Evolutionary conservation across 345 rosid species (phyloP), one percentile per base, ranked within the genome.

Genomic region (Excoecaria agallocha): DNA sequence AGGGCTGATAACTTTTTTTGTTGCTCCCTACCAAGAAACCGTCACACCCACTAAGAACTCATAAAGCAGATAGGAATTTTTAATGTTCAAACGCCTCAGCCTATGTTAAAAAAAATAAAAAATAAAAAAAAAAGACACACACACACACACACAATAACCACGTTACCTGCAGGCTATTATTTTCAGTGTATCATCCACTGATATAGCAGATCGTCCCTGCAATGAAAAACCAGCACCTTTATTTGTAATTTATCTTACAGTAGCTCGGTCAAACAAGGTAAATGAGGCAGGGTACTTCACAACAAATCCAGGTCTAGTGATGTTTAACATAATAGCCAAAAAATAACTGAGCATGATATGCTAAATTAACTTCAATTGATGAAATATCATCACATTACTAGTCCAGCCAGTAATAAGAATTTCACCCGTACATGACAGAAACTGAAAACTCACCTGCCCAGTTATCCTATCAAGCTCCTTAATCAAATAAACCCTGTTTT

Each of bases 181-280:
- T 68, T 79, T 79, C 68, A 79, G 49, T 25, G 82, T 79, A 75
- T 79, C 82, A 55, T 79, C 82, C 56, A 79, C 78, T 19, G 82
- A 79, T 43, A 79, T 74, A 17, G 82, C 82, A 74, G 78, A 64
- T 70, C 66, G 78, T 15, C 82, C 82, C 78, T 79, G 37, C 37
- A 51, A 65, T 63, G 12, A 49, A 38, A 77, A 51, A 19, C 19
- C 25, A 77, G 41, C 10, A 67, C 5, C 37, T 49, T 19, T 37
- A 22, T 24, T 48, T n/a, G 57, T 20, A 2, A 37, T 16, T 51
- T 69, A 35, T 48, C 25, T 25, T 38, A 68, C 17, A 30, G 22
- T 35, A 35, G 43, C 8, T 37, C 72, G 37, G 48, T 17, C 6
- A 69, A 66, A 64, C 68, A 64, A 64, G 24, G 22, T 41, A 19